Percentiles rank a stretch among this genome's conserved stretches.
Evolutionary conservation across 495 filamentous ascomycete species (phyloP).

Genomic region (Pseudevernia furfuracea): DNA sequence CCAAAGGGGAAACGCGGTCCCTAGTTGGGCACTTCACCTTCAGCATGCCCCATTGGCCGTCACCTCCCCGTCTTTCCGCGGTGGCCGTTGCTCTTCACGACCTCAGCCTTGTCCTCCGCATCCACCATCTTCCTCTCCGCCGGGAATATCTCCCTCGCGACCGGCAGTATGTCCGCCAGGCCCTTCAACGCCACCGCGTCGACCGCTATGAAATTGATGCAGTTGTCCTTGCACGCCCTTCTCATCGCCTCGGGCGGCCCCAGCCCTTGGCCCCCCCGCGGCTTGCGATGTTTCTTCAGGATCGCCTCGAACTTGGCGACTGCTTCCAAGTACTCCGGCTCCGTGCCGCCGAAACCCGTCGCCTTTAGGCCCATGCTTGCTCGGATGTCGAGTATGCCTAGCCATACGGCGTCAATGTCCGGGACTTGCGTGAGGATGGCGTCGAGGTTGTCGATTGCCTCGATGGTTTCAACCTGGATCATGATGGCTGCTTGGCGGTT

Average conservation of each 20-base stretch:
- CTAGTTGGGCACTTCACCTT: too few relatives aligned
- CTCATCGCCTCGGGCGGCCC: neutral
- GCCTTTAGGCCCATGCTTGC: constrained; percentile 32
- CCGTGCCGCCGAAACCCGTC: neutral
- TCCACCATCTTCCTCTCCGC: neutral
- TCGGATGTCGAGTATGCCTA: constrained; percentile 37
- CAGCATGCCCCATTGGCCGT: too few relatives aligned
- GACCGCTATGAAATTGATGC: neutral
- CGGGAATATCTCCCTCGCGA: neutral
- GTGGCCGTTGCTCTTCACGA: too few relatives aligned
- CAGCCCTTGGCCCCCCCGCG: neutral
- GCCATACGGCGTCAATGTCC: constrained; percentile 40
- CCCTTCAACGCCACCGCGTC: neutral
- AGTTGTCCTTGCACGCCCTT: neutral
- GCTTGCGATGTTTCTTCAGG: neutral
- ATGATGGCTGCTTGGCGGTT: constrained; percentile 41
- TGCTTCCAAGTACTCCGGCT: neutral
- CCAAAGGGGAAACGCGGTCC: too few relatives aligned
- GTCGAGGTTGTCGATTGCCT: constrained; percentile 47
- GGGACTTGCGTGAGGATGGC: constrained; percentile 40
- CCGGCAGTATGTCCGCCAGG: neutral
- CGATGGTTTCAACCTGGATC: constrained; percentile 46
- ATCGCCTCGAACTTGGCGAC: neutral
- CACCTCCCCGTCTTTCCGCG: too few relatives aligned
- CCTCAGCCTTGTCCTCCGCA: too few relatives aligned